Evolutionary conservation across 306 rosid species (phyloP), one percentile per base, ranked within the genome.

Genomic region (Betula pendula): DNA sequence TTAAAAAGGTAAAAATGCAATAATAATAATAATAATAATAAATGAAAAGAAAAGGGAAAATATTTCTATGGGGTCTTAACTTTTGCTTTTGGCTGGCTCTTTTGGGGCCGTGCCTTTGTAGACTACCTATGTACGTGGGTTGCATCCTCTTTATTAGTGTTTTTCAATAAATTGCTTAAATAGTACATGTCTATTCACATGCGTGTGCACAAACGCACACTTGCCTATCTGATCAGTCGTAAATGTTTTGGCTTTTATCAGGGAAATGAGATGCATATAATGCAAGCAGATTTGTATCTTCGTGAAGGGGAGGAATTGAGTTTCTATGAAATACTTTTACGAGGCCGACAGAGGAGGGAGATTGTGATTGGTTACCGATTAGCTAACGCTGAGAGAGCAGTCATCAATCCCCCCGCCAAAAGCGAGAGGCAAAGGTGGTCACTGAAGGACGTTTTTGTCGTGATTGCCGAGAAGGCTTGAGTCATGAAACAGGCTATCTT

Each of bases 181-280:
- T 27, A n/a, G 35, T 6, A 35, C 3, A 12, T 29, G 24, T 14
- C 55, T 50, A 50, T 10, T 20, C 14, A 56, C 15, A 24, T n/a
- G 24, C 13, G 11, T 10, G 5, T 25, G 22, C 16, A 8, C 15
- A 1, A 6, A 0, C 25, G 3, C 1, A 27, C 19, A 56, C 70
- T 31, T 58, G 43, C 31, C 29, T 3, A 60, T 71, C 62, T 40
- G 22, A 63, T 74, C 33, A 45, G 49, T 74, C 17, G 78, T 55
- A 44, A 59, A 1, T 68, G 65, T 63, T 75, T 9, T 73, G 42
- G 56, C 53, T 72, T 74, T 43, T 29, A 2, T 59, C 87, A 93
- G 98, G 98, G 98, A 62, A 93, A 91, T 75, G 97, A 91, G 87
- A 78, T 93, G 89, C 97, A 93, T 56, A 91, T 91, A 81, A 90